Evolutionary conservation across 2,329 filamentous ascomycete species (phyloP), one percentile per base, ranked within the genome.

Genomic region (Ophiocordyceps sinensis): DNA sequence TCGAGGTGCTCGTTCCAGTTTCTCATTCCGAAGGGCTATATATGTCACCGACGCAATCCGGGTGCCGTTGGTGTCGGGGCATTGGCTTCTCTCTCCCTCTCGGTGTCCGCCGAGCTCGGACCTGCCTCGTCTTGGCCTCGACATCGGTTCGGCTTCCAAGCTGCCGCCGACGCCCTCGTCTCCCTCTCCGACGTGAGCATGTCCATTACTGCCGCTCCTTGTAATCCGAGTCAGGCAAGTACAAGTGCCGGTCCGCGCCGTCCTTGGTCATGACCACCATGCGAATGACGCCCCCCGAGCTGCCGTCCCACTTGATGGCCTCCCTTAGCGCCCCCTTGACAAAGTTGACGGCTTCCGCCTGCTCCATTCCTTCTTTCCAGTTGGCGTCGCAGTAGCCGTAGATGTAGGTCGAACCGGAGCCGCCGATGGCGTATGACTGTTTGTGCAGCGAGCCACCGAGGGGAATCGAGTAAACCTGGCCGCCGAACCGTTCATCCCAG

Each of bases 241-340:
- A 98, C 59, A 98, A 66, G 70, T 96, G 91, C 66, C 91, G 78
- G 65, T 91, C 79, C 7, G 89, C 88, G 30, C 91, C 91, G 58
- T 83, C 78, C 54, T 79, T 79, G 47, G 89, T 98, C 64, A 98
- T 67, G 44, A 98, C 91, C 47, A 96, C 89, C 85, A 98, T 86
- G 53, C 91, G 79, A 56, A 98, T 98, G 45, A 98, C 91, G 67
- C 91, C 91, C 50, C 91, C 91, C 3, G 91, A 96, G 70, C 88
- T 95, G 49, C 91, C 91, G 60, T 98, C 91, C 91, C 91, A 98
- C 68, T 94, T 94, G 74, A 98, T 96, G 14, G 91, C 91, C 71
- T 98, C 89, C 56, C 77, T 71, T 58, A 98, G 69, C 28, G 91
- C 81, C 38, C 79, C 82, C 69, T 94, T 95, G 60, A 98, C 91